Evolutionary conservation across 495 filamentous ascomycete genomes (phyloP).

Genomic region (Penicillium paxilli): DNA sequence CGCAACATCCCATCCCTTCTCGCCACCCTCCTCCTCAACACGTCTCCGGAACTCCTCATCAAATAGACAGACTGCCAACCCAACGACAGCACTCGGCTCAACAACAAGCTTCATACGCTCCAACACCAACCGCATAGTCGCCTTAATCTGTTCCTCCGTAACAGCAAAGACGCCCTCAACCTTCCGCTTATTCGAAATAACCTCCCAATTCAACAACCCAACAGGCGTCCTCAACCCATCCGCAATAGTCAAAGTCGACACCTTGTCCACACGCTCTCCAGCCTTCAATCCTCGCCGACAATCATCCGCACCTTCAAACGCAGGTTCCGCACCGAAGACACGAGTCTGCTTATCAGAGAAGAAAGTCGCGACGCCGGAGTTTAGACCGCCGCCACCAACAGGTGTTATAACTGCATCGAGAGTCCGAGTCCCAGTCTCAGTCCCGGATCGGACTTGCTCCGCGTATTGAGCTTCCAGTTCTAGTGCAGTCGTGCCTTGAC

Average conservation of each 20-base stretch:
- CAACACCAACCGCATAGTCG: constrained; percentile 72
- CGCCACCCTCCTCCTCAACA: constrained; percentile 69
- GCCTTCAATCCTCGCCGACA: constrained; percentile 63
- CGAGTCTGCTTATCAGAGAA: constrained; percentile 62
- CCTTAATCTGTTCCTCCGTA: constrained; percentile 78
- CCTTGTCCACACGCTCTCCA: constrained; percentile 60
- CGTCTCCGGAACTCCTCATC: constrained; percentile 77
- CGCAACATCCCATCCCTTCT: constrained; percentile 82
- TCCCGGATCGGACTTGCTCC: constrained; percentile 24
- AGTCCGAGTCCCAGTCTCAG: too few relatives aligned
- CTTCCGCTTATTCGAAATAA: constrained; percentile 73
- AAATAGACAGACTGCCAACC: constrained; percentile 78
- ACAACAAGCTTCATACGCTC: constrained; percentile 92
- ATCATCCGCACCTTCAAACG: constrained; percentile 84
- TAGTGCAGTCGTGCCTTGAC: constrained; percentile 86
- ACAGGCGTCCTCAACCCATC: constrained; percentile 89
- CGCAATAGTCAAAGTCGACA: constrained; percentile 79
- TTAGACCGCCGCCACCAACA: constrained; percentile 85
- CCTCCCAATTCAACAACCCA: constrained; percentile 72
- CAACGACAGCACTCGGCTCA: constrained; percentile 87
- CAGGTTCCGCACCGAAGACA: constrained; percentile 92
- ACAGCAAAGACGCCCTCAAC: constrained; percentile 76
- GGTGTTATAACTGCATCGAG: constrained; percentile 85
- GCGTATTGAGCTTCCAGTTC: constrained; percentile 74
- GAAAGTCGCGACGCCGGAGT: constrained; percentile 78